Percentiles rank a stretch among this genome's conserved stretches.
These are phyloP conservation scores for Eucalyptus microcorys DNA, from an alignment of 345 rosid genomes.

Conservation along the genomic window DNA sequence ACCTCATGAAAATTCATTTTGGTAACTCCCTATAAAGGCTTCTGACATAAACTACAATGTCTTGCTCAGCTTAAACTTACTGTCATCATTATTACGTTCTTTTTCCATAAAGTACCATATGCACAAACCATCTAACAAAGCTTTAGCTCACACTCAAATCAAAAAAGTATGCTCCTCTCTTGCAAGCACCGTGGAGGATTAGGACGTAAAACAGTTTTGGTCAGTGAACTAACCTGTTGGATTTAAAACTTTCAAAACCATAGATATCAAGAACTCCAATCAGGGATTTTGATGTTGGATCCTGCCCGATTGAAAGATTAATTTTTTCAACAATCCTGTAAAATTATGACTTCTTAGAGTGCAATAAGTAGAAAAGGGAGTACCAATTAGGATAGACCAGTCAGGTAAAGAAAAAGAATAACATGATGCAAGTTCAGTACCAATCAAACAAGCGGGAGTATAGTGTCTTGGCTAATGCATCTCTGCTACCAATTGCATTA, in stretches of 20 bases:
- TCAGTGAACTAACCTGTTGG: conserved; percentile 48
- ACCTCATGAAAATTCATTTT: neutral
- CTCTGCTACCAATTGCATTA: conserved; percentile 65
- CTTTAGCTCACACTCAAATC: neutral
- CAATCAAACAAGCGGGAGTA: conserved; percentile 91
- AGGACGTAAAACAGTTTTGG: neutral
- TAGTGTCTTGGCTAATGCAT: conserved; percentile 79
- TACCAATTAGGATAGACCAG: neutral
- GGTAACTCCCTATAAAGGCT: neutral
- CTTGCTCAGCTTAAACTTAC: neutral
- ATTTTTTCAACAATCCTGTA: conserved; percentile 88
- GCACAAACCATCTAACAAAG: neutral
- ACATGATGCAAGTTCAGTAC: conserved; percentile 20
- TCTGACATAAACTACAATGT: neutral
- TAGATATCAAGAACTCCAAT: conserved; percentile 95
- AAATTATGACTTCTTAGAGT: neutral
- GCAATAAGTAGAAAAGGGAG: neutral
- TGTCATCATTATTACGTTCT: neutral
- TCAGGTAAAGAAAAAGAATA: neutral
- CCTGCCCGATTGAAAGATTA: conserved; percentile 85
- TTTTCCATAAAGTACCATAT: neutral
- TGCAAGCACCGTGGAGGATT: neutral
- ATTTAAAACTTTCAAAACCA: conserved; percentile 89
- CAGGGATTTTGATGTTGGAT: conserved; percentile 61
- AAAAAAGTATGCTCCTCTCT: neutral